These are phyloP conservation scores for Hyaloperonospora arabidopsidis DNA, from an alignment of 352 stramenopile species.

Conservation along the genomic window DNA sequence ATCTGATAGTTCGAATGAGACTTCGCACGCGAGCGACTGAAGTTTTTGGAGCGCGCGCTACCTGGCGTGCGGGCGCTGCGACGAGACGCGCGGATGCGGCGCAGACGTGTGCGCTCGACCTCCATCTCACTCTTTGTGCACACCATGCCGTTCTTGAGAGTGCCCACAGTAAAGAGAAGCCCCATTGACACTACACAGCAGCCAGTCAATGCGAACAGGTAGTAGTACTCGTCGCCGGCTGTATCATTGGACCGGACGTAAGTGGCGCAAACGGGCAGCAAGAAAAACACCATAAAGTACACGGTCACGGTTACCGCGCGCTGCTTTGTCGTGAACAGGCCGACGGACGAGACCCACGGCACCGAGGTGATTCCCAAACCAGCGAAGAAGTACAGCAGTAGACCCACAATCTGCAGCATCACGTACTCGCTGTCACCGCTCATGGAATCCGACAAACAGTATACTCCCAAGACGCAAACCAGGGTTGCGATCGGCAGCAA, in stretches of 20 bases:
- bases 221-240: conserved; percentile 40
- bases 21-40: conserved; percentile 55
- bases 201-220: conserved; percentile 45
- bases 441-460: conserved; percentile 42
- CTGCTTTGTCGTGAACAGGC: conserved; percentile 59
- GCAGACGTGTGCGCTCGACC: conserved; percentile 40
- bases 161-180: conserved; percentile 47
- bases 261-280: conserved; percentile 40
- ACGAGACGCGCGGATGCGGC: conserved; percentile 40
- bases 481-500: conserved; percentile 48
- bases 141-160: conserved; percentile 59
- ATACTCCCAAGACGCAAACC: conserved; percentile 48
- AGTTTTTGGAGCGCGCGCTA: conserved; percentile 49
- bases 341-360: conserved; percentile 64
- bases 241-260: conserved; percentile 34
- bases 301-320: conserved; percentile 55
- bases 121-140: conserved; percentile 60
- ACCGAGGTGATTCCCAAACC: conserved; percentile 65
- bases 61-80: conserved; percentile 52
- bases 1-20: conserved; percentile 68
- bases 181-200: conserved; percentile 36
- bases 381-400: conserved; percentile 74
- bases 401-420: conserved; percentile 60
- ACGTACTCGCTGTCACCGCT: conserved; percentile 47
- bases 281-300: conserved; percentile 74